These are phyloP conservation scores for Podospora appendiculata DNA, from an alignment of 495 filamentous ascomycete species.

Conservation along the genomic window DNA sequence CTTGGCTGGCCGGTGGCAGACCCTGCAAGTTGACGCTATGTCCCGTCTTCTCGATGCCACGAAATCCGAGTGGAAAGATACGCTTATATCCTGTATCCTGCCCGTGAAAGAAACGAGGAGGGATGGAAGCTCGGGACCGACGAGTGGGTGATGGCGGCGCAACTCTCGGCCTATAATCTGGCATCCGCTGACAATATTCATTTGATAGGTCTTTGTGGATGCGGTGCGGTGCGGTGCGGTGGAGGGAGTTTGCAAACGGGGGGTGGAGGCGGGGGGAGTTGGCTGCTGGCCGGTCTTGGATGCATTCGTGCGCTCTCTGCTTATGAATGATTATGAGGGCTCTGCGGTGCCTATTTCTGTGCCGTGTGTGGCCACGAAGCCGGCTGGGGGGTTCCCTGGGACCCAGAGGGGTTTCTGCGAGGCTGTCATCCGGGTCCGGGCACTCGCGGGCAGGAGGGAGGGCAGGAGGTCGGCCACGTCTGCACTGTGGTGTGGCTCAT, in stretches of 20 bases:
- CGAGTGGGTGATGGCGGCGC: constrained; percentile 2
- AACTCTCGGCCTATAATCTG: constrained; percentile 11
- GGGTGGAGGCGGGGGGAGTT: no score
- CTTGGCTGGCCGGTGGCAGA: no score
- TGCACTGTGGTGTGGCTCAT: constrained; percentile 3
- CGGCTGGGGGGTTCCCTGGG: not conserved
- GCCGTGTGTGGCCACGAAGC: constrained; percentile 13
- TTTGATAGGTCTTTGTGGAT: not conserved
- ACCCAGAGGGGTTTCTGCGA: not conserved
- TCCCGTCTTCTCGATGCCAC: no score
- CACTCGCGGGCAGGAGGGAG: not conserved
- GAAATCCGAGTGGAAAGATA: no score
- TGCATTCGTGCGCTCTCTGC: constrained; percentile 6
- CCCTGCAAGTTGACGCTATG: no score
- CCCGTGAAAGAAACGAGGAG: not conserved
- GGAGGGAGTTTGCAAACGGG: not conserved
- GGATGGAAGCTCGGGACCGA: constrained; percentile 1
- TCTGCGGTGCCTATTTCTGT: constrained; percentile 13
- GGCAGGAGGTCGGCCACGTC: no score
- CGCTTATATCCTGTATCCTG: no score
- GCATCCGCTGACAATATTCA: constrained; percentile 6
- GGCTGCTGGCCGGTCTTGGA: no score
- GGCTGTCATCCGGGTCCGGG: not conserved
- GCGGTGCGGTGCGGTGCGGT: not conserved
- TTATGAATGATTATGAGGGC: constrained; percentile 26